Percentiles rank a stretch among this genome's conserved stretches.
These are phyloP conservation scores for Aphanoascus verrucosus DNA, from an alignment of 2,329 filamentous ascomycete species.

Conservation along the genomic window DNA sequence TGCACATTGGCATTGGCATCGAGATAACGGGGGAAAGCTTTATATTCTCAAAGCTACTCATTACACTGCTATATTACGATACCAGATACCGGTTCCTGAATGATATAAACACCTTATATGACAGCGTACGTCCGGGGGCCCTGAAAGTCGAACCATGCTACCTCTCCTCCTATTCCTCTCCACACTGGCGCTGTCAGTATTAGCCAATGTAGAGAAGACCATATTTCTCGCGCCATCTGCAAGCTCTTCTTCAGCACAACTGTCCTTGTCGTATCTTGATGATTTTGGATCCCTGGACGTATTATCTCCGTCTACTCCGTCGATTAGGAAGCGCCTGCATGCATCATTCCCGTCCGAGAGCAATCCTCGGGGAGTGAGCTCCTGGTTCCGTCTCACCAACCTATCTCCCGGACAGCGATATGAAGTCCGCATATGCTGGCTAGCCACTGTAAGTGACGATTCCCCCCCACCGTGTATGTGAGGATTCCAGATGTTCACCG, in stretches of 20 bases:
- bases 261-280: constrained; percentile 27
- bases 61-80: background rate
- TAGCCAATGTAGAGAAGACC: constrained; percentile 79
- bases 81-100: background rate
- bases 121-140: constrained; percentile 18
- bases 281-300: constrained; percentile 50
- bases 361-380: constrained; percentile 48
- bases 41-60: background rate
- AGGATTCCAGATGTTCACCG: background rate
- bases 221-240: constrained; percentile 67
- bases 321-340: constrained; percentile 53
- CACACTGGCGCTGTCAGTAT: constrained; percentile 18
- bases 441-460: constrained; percentile 60
- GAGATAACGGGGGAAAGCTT: background rate
- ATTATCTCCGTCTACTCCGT: constrained; percentile 49
- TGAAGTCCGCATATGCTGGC: constrained; percentile 87
- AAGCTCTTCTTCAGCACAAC: constrained; percentile 45
- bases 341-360: constrained; percentile 55
- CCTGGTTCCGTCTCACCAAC: constrained; percentile 68
- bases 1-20: too few species aligned
- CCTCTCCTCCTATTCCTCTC: constrained; percentile 13
- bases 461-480: background rate
- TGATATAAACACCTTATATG: background rate
- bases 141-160: background rate
- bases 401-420: constrained; percentile 66